Base-by-base conservation (phyloP, 2,329 filamentous ascomycete species). In the Fusarium verrucosum region DNA sequence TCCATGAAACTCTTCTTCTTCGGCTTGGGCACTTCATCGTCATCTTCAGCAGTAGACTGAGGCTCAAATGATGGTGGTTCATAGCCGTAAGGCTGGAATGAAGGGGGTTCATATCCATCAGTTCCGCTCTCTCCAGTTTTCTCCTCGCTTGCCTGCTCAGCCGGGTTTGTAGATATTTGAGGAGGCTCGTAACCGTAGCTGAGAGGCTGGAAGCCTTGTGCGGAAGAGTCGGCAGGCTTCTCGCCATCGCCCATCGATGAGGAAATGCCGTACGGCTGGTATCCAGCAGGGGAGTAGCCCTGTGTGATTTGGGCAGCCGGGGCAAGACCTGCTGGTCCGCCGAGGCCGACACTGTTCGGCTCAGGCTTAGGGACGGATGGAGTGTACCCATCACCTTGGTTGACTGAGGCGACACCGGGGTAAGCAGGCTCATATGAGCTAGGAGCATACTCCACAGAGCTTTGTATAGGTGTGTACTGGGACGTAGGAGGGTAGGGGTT, bases 1-100 rank as follows among this genome's bases (percentile, higher is more conserved):
- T 94, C 89, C 85, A 95, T 91, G 70, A 92, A 88, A 20, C 86
- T 87, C 75, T 91, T 93, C 79, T 91, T 92, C 77, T 91, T 91
- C 0, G 84, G 81, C 68, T 86, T 89, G 8, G 84, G 80, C 10
- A 81, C 80, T 22, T 81, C 77, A 13, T 84, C 80, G 3, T 80
- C 80, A 7, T 77, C 76, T 4, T 80, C 73, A 14, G 72, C 70
- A 20, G 74, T 76, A n/a, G 69, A 45, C 17, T 80, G 80, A 4
- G 86, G 82, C 22, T 88, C 82, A 42, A 86, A 83, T 3, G 85
- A 83, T 1, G 84, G 84, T 3, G 85, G 83, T 62, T 87, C 84
- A 67, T 86, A 87, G 38, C 81, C 74, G 45, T 85, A 84, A 10
- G 87, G 83, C 70, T 89, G 83, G 70, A 85, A 89, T 1, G 85